A percentile compares a stretch with the other conserved stretches of the same genome.
phyloP scores from a whole-genome alignment of 176 grass and related monocot species.

The Raddia guianensis region DNA sequence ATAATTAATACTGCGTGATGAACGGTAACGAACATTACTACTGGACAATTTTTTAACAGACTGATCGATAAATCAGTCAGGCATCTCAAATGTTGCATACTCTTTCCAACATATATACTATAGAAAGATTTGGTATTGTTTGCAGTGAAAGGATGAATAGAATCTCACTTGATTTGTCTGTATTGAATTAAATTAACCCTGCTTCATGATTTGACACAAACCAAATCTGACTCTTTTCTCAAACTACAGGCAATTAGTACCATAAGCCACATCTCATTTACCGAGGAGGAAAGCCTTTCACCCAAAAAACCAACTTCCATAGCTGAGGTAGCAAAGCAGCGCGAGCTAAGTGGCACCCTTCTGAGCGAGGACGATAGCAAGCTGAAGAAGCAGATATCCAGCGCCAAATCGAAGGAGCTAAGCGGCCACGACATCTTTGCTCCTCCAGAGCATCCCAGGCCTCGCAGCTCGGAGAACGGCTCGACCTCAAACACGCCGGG shows the following conservation, averaged over 20 bases:
- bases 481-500: constrained; percentile 54
- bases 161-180: neutral
- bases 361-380: constrained; percentile 66
- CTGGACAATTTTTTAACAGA: neutral
- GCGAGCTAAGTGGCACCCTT: constrained; percentile 76
- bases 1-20: neutral
- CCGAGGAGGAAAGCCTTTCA: constrained; percentile 68
- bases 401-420: constrained; percentile 85
- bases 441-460: constrained; percentile 60
- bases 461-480: constrained; percentile 45
- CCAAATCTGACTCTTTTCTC: constrained; percentile 17
- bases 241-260: constrained; percentile 74
- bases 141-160: neutral
- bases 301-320: constrained; percentile 80
- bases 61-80: neutral
- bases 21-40: neutral
- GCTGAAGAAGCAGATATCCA: constrained; percentile 69
- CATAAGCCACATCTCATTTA: constrained; percentile 93
- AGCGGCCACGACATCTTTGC: constrained; percentile 87
- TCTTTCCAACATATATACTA: neutral
- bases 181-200: neutral
- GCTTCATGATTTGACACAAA: neutral
- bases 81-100: neutral
- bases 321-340: constrained; percentile 90
- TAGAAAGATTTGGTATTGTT: neutral